Base-by-base conservation (phyloP, 2,329 filamentous ascomycete genomes). In the Chaetomium sp. region DNA sequence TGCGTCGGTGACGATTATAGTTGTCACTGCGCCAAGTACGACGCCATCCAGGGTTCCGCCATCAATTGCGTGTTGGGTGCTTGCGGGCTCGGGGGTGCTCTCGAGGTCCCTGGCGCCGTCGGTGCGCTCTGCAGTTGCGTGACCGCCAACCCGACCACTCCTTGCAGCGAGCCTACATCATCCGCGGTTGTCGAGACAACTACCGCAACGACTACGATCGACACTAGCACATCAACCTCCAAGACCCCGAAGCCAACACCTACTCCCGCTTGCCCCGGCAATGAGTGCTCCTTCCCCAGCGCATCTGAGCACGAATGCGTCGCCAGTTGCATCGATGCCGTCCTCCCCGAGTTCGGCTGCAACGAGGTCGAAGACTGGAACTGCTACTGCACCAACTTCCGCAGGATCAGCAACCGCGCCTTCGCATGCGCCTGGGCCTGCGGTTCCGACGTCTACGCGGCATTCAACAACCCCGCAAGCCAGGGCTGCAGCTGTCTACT, bases 361-460 rank as follows among this genome's bases (percentile, higher is more conserved):
- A 61, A 45, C 38, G n/a, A 9, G 16, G 5, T 47, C 38, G 59
- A 61, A 3, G 51, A 56, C 51, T 61, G 59, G 59, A 55, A 55
- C 59, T 61, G 59, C 25, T 27, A 29, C 50, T 61, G 59, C 59
- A 25, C 19, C 35, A 55, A 55, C 59, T 45, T 33, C 59, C 50
- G 50, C 51, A 45, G 27, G 31, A 33, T 61, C 38, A 31, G 12
- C 35, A 42, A 27, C 59, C 54, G 53, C 19, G 35, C 59, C 50
- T 45, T 45, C 35, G 9, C n/a, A 5, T 61, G 59, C 38, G 35
- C 25, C n/a, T 29, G n/a, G 4, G 23, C 31, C 23, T 61, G 59
- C 51, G 35, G 33, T 3, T 1, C 33, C 2, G 35, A 55, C 25
- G 16, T 29, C 4, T 38, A 27, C 50, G 29, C n/a, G 1, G 51